Base-by-base conservation (phyloP, 352 stramenopile genomes). In the Pythium guiyangense region DNA sequence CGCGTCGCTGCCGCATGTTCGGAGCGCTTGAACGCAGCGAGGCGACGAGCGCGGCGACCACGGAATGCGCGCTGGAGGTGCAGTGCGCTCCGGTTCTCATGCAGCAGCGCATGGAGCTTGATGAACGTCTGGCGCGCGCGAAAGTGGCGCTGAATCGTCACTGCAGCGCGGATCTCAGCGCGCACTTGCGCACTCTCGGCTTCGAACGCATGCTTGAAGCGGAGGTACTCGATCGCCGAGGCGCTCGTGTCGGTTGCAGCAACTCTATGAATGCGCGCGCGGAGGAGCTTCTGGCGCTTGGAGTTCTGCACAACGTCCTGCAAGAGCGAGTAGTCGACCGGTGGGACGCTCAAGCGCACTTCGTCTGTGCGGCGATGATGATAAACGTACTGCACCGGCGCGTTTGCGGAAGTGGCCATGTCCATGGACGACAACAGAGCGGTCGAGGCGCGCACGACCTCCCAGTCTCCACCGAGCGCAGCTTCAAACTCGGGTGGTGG, bases 261-360 rank as follows among this genome's bases (percentile, higher is more conserved):
- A 5, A 88, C 62, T 44, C 78, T 85, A 27, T 68, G 70, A 20
- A 90, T 68, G 1, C 72, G 71, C 22, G 74, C 70, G 6, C 81
- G 80, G 2, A 90, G 56, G 44, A 74, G 74, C 26, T 81, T 77
- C 56, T 87, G 74, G 0, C 77, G 66, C 55, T 83, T 88, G 2
- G 79, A 88, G 31, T 84, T 73, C 43, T 93, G 81, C 1, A 92
- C 77, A 5, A 86, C 71, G 26, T 90, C 77, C 60, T 91, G 84
- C 15, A 93, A 63, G 1, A 87, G 62, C 20, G 55, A 52, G 44
- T 74, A 83, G 59, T 91, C 63, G 34, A 91, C 77, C 0, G 73
- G 70, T 14, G 84, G 84, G 9, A 84, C 69, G 5, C 60, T 62
- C 2, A 58, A 39, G 0, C 78, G 70, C 11, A 84, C 45, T 22